Base-by-base conservation (phyloP, 2,329 filamentous ascomycete genomes). In the Thielaviopsis musarum region DNA sequence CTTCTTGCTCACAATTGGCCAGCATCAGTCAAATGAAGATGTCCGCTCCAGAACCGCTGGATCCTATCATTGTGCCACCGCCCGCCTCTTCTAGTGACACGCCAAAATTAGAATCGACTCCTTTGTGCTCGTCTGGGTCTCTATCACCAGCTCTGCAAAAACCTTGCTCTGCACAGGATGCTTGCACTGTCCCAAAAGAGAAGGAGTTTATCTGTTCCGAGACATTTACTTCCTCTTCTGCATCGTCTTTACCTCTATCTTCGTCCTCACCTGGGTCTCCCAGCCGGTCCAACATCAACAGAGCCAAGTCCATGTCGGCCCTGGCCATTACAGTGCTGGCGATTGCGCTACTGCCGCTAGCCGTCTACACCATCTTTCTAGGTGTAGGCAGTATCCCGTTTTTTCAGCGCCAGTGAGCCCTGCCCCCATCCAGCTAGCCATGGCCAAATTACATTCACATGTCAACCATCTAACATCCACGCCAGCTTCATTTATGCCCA, bases 401-500 rank as follows among this genome's bases (percentile, higher is more conserved):
- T 65, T 74, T 95, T 57, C 91, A 97, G 69, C 78, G 87, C 73
- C 83, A 91, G 90, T 95, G 76, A 72, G 83, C 70, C 49, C 52
- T 52, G 13, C 26, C 56, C 5, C 52, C 21, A n/a, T 41, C 12
- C 17, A 45, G 26, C 24, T 30, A 49, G 19, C 52, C 30, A 22
- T 38, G 48, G 24, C 28, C 49, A 15, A n/a, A n/a, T n/a, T n/a
- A 51, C 7, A 28, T 30, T 10, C 26, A 38, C 21, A 24, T 28
- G 38, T 55, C 38, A 15, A 24, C n/a, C 17, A 49, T 48, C 60
- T 67, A 60, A 38, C 22, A 30, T 10, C 19, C 17, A 6, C 5
- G 1, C 56, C 65, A 94, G 90, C 67, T 84, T 86, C 24, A 70
- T 96, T 5, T 98, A 97, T 69, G 83, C 85, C 28, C 85, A 97